Evolutionary conservation across 208 protist genomes (phyloP).

Genomic region (Trypanosoma vivax): DNA sequence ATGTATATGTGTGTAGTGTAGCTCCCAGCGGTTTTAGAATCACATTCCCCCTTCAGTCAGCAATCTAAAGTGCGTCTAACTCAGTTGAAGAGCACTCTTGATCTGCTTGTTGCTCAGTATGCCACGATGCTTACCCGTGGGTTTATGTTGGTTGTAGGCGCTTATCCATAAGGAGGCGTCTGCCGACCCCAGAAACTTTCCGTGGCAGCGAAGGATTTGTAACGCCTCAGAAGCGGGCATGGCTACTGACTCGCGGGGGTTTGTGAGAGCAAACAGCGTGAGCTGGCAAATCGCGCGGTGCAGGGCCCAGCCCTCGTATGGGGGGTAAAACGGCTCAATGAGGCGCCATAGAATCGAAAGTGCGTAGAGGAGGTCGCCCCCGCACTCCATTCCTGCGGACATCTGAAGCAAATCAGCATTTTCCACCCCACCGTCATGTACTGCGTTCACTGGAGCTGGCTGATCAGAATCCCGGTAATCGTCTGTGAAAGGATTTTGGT

Average conservation of each 20-base stretch:
- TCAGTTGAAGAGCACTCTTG: constrained; percentile 41
- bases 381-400: constrained; percentile 9
- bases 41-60: neutral
- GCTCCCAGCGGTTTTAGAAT: no score
- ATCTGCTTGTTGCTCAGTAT: constrained; percentile 40
- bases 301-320: constrained; percentile 72
- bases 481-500: no score
- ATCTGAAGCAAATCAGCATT: neutral
- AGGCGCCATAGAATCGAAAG: constrained; percentile 45
- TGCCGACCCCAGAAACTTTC: constrained; percentile 37
- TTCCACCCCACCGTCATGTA: neutral
- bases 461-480: no score
- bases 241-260: constrained; percentile 9
- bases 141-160: constrained; percentile 42
- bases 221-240: constrained; percentile 29
- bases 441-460: no score
- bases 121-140: constrained; percentile 20
- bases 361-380: constrained; percentile 44
- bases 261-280: constrained; percentile 28
- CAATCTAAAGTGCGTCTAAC: neutral
- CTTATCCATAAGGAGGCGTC: constrained; percentile 36
- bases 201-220: constrained; percentile 50
- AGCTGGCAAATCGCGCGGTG: constrained; percentile 61
- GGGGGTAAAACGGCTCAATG: constrained; percentile 68
- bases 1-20: no score